Base-by-base conservation (phyloP, 495 filamentous ascomycete species). In the Neurospora sp. region DNA sequence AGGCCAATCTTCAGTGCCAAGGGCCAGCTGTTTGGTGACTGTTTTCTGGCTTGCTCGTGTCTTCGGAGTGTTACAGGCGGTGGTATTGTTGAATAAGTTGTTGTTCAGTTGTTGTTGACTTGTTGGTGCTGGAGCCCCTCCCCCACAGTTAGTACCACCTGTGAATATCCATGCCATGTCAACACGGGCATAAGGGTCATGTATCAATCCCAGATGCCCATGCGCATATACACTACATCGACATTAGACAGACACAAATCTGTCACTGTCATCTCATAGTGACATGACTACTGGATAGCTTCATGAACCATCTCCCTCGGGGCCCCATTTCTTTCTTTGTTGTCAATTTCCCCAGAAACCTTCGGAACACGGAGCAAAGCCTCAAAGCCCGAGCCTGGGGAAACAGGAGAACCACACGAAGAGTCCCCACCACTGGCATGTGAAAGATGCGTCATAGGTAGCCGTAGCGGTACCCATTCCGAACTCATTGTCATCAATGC, bases 401-500 rank as follows among this genome's bases (percentile, higher is more conserved):
- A 18, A 59, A 59, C 46, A 62, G 54, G 54, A 54, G 46, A 54
- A 54, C n/a, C n/a, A n/a, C n/a, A 12, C 11, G 3, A 0, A 27
- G 14, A 66, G 35, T 16, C 12, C 27, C 54, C 54, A 66, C 54
- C 4, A 37, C n/a, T 73, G 66, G 71, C 74, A 75, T 75, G 74
- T 75, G 74, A 75, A 74, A 73, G 46, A 75, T 75, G 74, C 74
- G 74, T 76, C 74, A 76, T 76, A 59, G 54, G 54, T 66, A 66
- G 54, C 54, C 54, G 7, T 31, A 66, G 54, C 54, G 54, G 12
- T 66, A 66, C 54, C 27, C 54, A 62, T 62, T 31, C 54, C 54
- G 72, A 14, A 14, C 38, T 11, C 35, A 69, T 46, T 11, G 74
- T 40, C 39, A 39, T 42, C 54, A 74, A 40, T 18, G 40, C 59